Evolutionary conservation across 805 yeast genomes (phyloP).

Genomic region (Saccharomycopsis synnaedendra): DNA sequence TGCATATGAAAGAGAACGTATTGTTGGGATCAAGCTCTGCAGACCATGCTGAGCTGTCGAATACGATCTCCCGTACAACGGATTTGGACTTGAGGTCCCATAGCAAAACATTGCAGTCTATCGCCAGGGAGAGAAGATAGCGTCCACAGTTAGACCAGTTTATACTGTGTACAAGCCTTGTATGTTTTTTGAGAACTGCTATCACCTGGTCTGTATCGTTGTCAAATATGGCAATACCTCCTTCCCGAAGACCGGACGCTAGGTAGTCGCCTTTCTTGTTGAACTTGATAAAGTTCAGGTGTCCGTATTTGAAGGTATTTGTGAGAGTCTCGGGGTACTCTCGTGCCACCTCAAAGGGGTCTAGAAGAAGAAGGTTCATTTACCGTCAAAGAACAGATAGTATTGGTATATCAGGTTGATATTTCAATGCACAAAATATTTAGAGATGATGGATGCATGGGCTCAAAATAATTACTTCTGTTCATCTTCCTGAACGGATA

Average conservation of each 20-base stretch:
- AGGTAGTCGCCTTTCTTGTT: slow-evolving; percentile 73
- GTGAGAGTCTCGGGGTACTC: slow-evolving; percentile 85
- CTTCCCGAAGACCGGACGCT: slow-evolving; percentile 71
- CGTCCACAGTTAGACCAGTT: slow-evolving; percentile 70
- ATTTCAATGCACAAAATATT: not conserved
- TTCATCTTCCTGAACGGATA: not conserved
- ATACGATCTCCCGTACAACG: slow-evolving; percentile 33
- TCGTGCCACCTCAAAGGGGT: slow-evolving; percentile 84
- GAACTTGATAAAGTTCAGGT: slow-evolving; percentile 56
- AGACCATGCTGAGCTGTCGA: slow-evolving; percentile 69
- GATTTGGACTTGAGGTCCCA: slow-evolving; percentile 56
- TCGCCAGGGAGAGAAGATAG: slow-evolving; percentile 55
- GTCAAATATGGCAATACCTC: slow-evolving; percentile 64
- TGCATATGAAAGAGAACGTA: slow-evolving; percentile 41
- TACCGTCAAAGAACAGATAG: not conserved
- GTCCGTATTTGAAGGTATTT: slow-evolving; percentile 55
- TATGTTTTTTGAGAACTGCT: slow-evolving; percentile 50
- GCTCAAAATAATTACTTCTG: not conserved
- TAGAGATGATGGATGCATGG: not conserved
- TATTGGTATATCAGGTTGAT: not conserved
- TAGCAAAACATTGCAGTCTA: slow-evolving; percentile 72
- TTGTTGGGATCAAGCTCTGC: slow-evolving; percentile 44
- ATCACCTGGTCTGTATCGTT: slow-evolving; percentile 53
- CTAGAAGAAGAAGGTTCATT: slow-evolving; percentile 79
- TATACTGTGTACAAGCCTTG: slow-evolving; percentile 59